Evolutionary conservation across 108 stramenopile species (phyloP), one percentile per base, ranked within the genome.

Genomic region (Nitzschia palea): DNA sequence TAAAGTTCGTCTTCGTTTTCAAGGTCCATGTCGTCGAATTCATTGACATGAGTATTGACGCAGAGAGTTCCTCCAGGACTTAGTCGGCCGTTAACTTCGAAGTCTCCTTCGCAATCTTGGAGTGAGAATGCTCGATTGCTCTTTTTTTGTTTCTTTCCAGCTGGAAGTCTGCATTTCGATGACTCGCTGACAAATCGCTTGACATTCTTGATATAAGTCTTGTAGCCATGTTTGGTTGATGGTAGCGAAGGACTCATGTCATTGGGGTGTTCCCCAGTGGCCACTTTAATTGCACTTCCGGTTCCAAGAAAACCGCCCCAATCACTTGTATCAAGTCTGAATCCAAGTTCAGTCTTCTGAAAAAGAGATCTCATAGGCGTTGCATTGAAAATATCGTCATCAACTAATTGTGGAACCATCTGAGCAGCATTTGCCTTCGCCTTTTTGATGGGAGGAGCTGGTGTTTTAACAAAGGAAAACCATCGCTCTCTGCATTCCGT

Each of bases 381-480:
- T 6, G 80, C 68, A 48, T 81, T 62, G 44, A 81, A 81, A 33
- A 81, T 71, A 42, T 81, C 80, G 60, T 81, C 80, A 2, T 78
- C 80, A 40, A 10, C 27, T 10, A 27, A 25, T n/a, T 44, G 4
- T 1, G 31, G 40, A 42, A n/a, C 10, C 18, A 15, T 61, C 34
- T 55, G 23, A 22, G 43, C 35, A 32, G 50, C 42, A 60, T 51
- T 44, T 50, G 37, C n/a, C 48, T 45, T 62, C 23, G 44, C 14
- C 15, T 63, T 71, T 56, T 35, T 55, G 20, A 33, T 36, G 42
- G 31, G 45, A 27, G 65, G 31, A 26, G 25, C 63, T 14, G 82
- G 82, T 20, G 82, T 83, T 44, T 75, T 76, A 15, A 53, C 79
- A 28, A 80, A 50, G n/a, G 79, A 77, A 29, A 80, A 80, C 78